Conservation (phyloP, 2,329 filamentous ascomycete genomes). For the Colletotrichum liriopes region DNA sequence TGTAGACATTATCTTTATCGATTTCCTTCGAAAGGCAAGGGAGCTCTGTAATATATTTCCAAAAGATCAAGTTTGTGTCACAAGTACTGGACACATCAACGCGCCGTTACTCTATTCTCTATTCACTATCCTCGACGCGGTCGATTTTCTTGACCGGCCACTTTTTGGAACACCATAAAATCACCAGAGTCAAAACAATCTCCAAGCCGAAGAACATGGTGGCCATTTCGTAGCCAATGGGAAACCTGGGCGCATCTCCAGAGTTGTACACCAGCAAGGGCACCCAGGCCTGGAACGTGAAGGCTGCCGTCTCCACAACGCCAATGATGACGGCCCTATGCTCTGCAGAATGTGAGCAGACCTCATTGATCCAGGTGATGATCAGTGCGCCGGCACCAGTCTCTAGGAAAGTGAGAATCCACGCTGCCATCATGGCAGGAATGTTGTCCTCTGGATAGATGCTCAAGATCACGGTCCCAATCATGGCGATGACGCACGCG, state of each 20-base stretch:
- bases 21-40: neutral
- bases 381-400: constrained; percentile 54
- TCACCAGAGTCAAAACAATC: constrained; percentile 44
- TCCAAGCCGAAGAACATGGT: constrained; percentile 52
- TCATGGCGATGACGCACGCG: constrained; percentile 57
- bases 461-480: constrained; percentile 53
- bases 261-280: constrained; percentile 56
- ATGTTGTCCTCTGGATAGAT: constrained; percentile 53
- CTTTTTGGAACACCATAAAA: constrained; percentile 25
- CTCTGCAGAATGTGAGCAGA: constrained; percentile 62
- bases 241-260: constrained; percentile 57
- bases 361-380: constrained; percentile 65
- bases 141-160: constrained; percentile 16
- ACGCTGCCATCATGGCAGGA: constrained; percentile 54
- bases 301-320: constrained; percentile 62
- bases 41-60: too few species aligned
- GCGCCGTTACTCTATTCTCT: neutral
- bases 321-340: constrained; percentile 65
- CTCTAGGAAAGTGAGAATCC: constrained; percentile 55
- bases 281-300: constrained; percentile 62
- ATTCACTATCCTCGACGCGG: neutral
- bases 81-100: neutral
- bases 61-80: neutral
- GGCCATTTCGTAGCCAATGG: constrained; percentile 54
- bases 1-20: too few species aligned